A percentile compares a stretch with the other conserved stretches of the same genome.
Evolutionary conservation across 2,329 filamentous ascomycete species (phyloP).

Genomic region (Epichloe brachyelytri): DNA sequence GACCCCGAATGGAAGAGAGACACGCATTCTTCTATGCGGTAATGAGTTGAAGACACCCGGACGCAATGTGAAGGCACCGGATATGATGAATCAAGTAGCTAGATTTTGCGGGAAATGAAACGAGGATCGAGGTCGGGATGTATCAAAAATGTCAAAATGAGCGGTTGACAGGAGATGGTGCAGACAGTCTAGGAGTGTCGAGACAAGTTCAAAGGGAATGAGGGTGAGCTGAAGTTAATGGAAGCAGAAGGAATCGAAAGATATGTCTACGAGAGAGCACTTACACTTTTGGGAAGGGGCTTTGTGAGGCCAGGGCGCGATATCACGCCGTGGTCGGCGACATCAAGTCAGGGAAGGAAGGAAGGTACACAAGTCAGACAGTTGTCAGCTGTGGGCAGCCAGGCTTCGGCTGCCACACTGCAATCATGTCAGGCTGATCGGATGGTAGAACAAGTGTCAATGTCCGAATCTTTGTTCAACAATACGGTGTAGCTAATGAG

Average conservation of each 20-base stretch:
- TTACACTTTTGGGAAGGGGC: not conserved
- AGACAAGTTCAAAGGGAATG: too few species aligned
- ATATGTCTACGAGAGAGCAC: not conserved
- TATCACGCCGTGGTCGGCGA: not conserved
- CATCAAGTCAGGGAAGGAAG: not conserved
- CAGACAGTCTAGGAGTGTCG: not conserved
- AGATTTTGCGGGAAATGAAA: slow-evolving; percentile 1
- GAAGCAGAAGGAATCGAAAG: not conserved
- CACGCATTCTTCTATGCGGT: slow-evolving; percentile 24
- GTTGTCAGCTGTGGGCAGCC: not conserved
- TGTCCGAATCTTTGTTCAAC: not conserved
- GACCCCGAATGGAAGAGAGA: slow-evolving; percentile 20
- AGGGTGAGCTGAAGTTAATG: not conserved
- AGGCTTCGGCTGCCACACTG: not conserved
- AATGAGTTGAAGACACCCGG: not conserved
- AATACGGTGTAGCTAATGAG: not conserved
- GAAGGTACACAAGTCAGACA: not conserved
- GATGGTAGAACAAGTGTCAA: not conserved
- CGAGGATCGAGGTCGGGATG: slow-evolving; percentile 3
- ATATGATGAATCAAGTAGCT: slow-evolving; percentile 3
- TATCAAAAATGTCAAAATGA: slow-evolving; percentile 3
- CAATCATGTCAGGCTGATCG: not conserved
- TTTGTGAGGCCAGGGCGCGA: not conserved
- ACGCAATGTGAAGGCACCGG: not conserved
- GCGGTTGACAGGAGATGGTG: not conserved